A percentile compares a stretch with the other conserved stretches of the same genome.
These are phyloP conservation scores for Xylaria palmicola DNA, from an alignment of 495 filamentous ascomycete species.

Conservation along the genomic window DNA sequence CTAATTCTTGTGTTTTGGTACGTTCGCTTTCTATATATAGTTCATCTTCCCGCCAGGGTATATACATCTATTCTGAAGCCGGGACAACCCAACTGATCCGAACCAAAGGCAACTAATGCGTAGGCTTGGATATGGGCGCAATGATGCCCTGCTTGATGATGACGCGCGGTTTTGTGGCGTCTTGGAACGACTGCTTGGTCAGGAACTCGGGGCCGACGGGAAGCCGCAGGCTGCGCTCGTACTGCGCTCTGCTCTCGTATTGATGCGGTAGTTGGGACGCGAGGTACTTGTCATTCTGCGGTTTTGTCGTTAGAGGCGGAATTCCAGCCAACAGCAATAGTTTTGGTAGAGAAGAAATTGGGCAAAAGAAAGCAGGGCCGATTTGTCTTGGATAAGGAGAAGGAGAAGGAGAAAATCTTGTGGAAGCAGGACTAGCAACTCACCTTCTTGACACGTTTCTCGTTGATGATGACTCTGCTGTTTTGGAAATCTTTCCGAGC, in stretches of 20 bases:
- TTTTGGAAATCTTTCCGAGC: constrained; percentile 77
- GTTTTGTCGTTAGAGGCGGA: constrained; percentile 24
- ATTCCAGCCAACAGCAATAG: neutral
- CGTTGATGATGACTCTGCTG: constrained; percentile 83
- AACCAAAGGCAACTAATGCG: constrained; percentile 19
- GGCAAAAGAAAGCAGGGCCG: neutral
- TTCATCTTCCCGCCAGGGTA: too few relatives aligned
- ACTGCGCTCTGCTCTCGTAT: constrained; percentile 83
- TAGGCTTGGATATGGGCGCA: constrained; percentile 79
- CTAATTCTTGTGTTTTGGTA: too few relatives aligned
- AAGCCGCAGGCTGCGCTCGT: constrained; percentile 82
- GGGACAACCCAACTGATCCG: too few relatives aligned
- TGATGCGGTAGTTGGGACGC: constrained; percentile 79
- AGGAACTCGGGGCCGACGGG: constrained; percentile 93
- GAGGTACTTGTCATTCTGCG: constrained; percentile 81
- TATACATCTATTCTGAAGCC: too few relatives aligned
- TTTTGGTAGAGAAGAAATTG: neutral
- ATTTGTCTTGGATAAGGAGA: neutral
- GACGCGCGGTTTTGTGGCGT: constrained; percentile 84
- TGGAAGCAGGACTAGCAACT: constrained; percentile 25
- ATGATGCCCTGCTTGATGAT: constrained; percentile 93
- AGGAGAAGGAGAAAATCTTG: neutral
- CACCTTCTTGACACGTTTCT: constrained; percentile 90
- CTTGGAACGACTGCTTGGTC: constrained; percentile 91
- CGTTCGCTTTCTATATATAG: neutral